Base-by-base conservation (phyloP, 2,329 filamentous ascomycete species). In the Fusarium pseudoanthophilum region DNA sequence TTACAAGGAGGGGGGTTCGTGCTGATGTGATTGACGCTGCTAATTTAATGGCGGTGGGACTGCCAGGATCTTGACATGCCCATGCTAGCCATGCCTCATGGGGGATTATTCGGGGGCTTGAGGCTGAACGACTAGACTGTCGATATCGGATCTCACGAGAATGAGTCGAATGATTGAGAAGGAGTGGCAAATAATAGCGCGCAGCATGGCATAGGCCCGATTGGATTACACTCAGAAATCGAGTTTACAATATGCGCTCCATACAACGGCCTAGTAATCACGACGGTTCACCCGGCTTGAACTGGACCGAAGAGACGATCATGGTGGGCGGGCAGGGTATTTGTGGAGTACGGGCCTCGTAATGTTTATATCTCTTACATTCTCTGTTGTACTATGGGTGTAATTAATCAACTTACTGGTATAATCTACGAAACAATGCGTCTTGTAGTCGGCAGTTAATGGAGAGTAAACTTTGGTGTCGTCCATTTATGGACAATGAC, bases 21-120 rank as follows among this genome's bases (percentile, higher is more conserved):
- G 52, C 58, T 71, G 67, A 65, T 64, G 66, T 53, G 67, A 56
- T 68, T 53, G 52, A 51, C 53, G 65, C 48, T 68, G 64, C 59
- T 69, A 69, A 69, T 58, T 69, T 58, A 69, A 64, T 60, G 56
- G 60, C 51, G 42, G 39, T 40, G 62, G 58, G 39, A 51, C 65
- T 46, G 16, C 40, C n/a, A 43, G 18, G 30, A 32, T 24, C 49
- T 26, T 52, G 32, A 40, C 37, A 39, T 49, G 30, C 7, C 37
- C 39, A 42, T 26, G 15, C 15, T 43, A 26, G 40, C 40, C 10
- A 43, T 46, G 40, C 55, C 49, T 53, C 43, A 71, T 69, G 45
- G 57, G 57, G 56, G 46, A 60, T 66, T 62, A 51, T 39, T 60
- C 64, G 60, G 42, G 42, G 64, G 39, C 34, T 52, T 60, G 68